Percentiles rank a stretch among this genome's conserved stretches.
These are phyloP conservation scores for Vinca minor DNA, from an alignment of 257 asterid genomes.

Conservation along the genomic window DNA sequence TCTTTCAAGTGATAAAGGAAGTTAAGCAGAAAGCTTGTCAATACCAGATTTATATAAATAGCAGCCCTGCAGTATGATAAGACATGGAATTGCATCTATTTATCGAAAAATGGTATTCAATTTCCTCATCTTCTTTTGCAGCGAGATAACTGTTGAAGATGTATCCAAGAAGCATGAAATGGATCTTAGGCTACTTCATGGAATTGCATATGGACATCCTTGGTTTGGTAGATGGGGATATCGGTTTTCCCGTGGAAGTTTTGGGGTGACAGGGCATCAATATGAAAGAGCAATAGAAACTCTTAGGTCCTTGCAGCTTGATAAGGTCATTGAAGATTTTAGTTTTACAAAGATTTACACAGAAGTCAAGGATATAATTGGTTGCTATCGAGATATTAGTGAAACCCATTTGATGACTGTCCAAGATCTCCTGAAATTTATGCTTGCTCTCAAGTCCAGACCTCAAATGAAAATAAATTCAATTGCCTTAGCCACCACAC, in stretches of 20 bases:
- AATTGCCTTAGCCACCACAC: not conserved
- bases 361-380: conserved; percentile 37
- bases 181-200: conserved; percentile 77
- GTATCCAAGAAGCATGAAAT: conserved; percentile 56
- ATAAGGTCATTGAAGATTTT: conserved; percentile 42
- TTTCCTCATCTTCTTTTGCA: conserved; percentile 23
- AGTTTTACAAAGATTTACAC: conserved; percentile 25
- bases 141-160: conserved; percentile 80
- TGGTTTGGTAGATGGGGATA: conserved; percentile 97
- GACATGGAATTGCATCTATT: no score
- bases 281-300: conserved; percentile 52
- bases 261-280: conserved; percentile 68
- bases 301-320: conserved; percentile 61
- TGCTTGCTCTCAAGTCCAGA: conserved; percentile 45
- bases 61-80: no score
- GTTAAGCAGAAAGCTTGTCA: no score
- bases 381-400: conserved; percentile 52
- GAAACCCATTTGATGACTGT: conserved; percentile 41
- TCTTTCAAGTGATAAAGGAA: no score
- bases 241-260: conserved; percentile 72
- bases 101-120: not conserved
- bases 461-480: conserved; percentile 21
- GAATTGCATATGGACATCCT: conserved; percentile 75
- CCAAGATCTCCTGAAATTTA: conserved; percentile 58
- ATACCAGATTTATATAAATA: no score